Base-by-base conservation (phyloP, 164 flowering plant species). In the Umbellularia californica region DNA sequence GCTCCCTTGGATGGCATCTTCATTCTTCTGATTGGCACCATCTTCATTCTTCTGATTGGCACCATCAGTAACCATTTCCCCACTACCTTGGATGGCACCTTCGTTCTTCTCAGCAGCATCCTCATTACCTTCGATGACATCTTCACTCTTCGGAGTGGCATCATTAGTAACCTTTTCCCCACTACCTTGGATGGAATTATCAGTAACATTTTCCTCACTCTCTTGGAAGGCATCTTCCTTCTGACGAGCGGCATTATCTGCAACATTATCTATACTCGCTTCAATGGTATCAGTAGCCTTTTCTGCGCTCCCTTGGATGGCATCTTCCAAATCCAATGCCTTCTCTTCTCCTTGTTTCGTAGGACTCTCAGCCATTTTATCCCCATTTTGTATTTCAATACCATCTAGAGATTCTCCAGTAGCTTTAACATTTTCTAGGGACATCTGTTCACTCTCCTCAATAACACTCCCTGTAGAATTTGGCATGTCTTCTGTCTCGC, bases 381-480 rank as follows among this genome's bases (percentile, higher is more conserved):
- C 84, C 71, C 63, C 79, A 74, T 65, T 72, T 41, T 74, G 77
- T 15, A 71, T 65, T 60, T 71, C 73, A 33, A 27, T 68, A 52
- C 75, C 73, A 30, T 78, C 84, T 20, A 24, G 75, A 70, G 64
- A 20, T 15, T 67, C 83, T 71, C 75, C 83, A 64, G 72, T 76
- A 19, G 66, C 79, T 24, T 75, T 55, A 51, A 28, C 22, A 70
- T 72, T 81, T 78, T 78, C 84, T 50, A 83, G n/a, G 15, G 52
- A 75, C 55, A 77, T 80, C 69, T 79, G 64, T 58, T 76, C 81
- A 74, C 69, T 74, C 68, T 77, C 67, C 72, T 78, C 67, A 75
- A 25, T 15, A 55, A 51, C 78, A 70, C 71, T 79, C 74, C 78
- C 85, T 58, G 85, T 20, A 10, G 65, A 77, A 68, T 73, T 75